Conservation (phyloP, 176 grass and related monocot species). For the Dactylis glomerata region DNA sequence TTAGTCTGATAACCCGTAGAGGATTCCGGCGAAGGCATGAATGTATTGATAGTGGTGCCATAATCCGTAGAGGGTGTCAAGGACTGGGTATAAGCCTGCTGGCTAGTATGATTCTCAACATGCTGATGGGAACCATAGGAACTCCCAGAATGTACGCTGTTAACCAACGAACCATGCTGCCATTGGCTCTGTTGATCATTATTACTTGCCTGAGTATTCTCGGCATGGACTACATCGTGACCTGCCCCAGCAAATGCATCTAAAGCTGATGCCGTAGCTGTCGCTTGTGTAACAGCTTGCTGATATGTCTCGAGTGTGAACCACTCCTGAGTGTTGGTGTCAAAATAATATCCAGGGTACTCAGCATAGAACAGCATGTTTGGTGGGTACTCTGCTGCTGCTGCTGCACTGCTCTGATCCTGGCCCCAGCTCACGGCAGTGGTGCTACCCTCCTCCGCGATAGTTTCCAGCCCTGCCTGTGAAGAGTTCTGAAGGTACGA, state of each 20-base stretch:
- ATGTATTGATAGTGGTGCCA: background rate
- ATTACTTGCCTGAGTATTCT: slow-evolving; percentile 16
- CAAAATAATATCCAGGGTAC: slow-evolving; percentile 85
- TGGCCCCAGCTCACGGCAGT: slow-evolving; percentile 25
- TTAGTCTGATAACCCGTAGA: background rate
- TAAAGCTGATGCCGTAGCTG: slow-evolving; percentile 21
- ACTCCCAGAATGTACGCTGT: slow-evolving; percentile 40
- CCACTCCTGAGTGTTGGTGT: slow-evolving; percentile 79
- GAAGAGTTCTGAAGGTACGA: slow-evolving; percentile 46
- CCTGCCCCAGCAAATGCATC: slow-evolving; percentile 19
- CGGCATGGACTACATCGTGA: background rate
- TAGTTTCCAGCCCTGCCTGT: slow-evolving; percentile 63
- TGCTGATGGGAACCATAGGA: slow-evolving; percentile 35
- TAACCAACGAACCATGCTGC: slow-evolving; percentile 30
- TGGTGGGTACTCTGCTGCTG: slow-evolving; percentile 49
- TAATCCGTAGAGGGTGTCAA: slow-evolving; percentile 10
- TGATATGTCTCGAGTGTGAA: slow-evolving; percentile 64
- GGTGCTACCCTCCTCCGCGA: slow-evolving; percentile 55
- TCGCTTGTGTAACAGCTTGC: slow-evolving; percentile 21
- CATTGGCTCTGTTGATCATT: slow-evolving; percentile 26
- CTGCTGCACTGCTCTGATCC: slow-evolving; percentile 26
- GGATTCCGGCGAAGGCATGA: slow-evolving; percentile 9
- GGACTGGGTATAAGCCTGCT: background rate
- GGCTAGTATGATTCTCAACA: slow-evolving; percentile 16
- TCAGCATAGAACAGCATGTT: slow-evolving; percentile 87